A percentile compares a stretch with the other conserved stretches of the same genome.
Evolutionary conservation across 371 early-diverging fungal species (phyloP).

Genomic region (Dichotomocladium elegans): DNA sequence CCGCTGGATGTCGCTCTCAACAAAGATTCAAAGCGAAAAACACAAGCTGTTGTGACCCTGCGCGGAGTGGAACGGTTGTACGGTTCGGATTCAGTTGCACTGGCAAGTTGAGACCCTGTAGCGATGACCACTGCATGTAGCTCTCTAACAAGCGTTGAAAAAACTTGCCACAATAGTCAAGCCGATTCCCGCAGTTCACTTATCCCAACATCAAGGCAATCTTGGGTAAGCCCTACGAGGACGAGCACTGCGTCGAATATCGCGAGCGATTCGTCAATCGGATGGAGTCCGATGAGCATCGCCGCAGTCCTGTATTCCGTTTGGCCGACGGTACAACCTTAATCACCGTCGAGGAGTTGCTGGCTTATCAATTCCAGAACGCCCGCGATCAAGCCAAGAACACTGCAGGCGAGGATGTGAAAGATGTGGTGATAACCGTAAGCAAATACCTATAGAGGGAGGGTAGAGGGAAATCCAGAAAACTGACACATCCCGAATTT

Average conservation of each 20-base stretch:
- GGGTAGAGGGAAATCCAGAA: background rate
- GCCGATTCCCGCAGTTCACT: constrained; percentile 80
- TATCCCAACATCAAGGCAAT: constrained; percentile 81
- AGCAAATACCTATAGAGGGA: constrained; percentile 5
- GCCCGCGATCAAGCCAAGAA: constrained; percentile 81
- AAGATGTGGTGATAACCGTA: constrained; percentile 90
- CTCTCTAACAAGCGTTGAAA: no score
- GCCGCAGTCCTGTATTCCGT: constrained; percentile 64
- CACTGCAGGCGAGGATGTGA: constrained; percentile 72
- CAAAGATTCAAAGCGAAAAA: constrained; percentile 93
- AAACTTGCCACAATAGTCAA: no score
- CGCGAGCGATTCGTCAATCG: constrained; percentile 66
- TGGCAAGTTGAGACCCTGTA: no score
- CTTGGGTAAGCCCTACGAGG: constrained; percentile 72
- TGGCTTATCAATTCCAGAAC: constrained; percentile 90
- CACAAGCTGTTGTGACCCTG: constrained; percentile 77
- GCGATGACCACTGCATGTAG: no score
- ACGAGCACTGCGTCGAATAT: constrained; percentile 65
- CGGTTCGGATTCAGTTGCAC: constrained; percentile 81
- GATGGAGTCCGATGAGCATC: constrained; percentile 63
- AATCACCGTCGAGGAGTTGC: constrained; percentile 84
- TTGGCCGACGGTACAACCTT: constrained; percentile 51
- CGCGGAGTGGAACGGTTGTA: constrained; percentile 80
- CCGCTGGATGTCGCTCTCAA: constrained; percentile 93
- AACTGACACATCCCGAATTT: background rate